Conservation (phyloP, 2,329 filamentous ascomycete species). For the Botrytis sinoallii region DNA sequence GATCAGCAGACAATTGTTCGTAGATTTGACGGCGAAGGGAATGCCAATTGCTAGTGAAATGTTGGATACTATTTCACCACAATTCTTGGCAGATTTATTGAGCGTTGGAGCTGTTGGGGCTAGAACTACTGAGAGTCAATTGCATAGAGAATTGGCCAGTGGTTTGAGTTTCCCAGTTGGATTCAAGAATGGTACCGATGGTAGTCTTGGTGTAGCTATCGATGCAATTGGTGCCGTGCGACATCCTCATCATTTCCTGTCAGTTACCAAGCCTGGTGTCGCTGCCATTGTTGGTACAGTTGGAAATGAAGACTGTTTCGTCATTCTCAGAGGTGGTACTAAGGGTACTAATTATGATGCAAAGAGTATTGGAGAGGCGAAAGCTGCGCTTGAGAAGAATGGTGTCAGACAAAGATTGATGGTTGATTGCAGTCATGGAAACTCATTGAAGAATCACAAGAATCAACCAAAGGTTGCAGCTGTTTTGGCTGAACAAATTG, state of each 20-base stretch:
- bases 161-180: conserved; percentile 96
- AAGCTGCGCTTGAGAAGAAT: conserved; percentile 72
- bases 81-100: conserved; percentile 90
- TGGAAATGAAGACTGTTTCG: conserved; percentile 96
- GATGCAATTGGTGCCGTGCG: conserved; percentile 92
- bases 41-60: conserved; percentile 98
- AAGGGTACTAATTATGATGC: conserved; percentile 93
- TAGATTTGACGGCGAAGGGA: conserved; percentile 84
- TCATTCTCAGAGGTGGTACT: conserved; percentile 88
- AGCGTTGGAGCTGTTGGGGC: conserved; percentile 92
- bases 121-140: conserved; percentile 92
- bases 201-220: conserved; percentile 81
- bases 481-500: conserved; percentile 77
- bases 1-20: conserved; percentile 83
- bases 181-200: conserved; percentile 99
- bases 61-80: conserved; percentile 95
- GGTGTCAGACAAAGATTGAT: conserved; percentile 76
- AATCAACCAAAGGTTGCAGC: conserved; percentile 95
- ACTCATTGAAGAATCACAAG: conserved; percentile 92
- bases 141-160: conserved; percentile 90
- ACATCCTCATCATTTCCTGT: conserved; percentile 94
- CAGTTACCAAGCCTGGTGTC: conserved; percentile 93
- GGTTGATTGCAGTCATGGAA: conserved; percentile 98
- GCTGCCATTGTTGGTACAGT: conserved; percentile 92
- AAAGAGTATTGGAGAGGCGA: conserved; percentile 78